Evolutionary conservation across 768 basidiomycete species (phyloP).

Genomic region (Calocera viscosa): DNA sequence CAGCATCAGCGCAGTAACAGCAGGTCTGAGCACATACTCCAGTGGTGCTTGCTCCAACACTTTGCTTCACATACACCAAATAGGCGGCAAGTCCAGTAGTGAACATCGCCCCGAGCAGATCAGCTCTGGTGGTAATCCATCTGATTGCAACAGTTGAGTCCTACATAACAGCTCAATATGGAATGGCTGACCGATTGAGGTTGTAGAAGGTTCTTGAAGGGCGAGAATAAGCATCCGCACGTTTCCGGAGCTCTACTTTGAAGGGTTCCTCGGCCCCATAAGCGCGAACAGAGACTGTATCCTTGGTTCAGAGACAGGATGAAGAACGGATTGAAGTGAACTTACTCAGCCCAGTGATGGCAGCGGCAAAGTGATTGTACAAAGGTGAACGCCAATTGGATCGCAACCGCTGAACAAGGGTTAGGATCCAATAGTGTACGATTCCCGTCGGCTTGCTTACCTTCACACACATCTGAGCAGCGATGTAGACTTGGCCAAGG

Average conservation of each 20-base stretch:
- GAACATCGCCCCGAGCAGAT: slow-evolving; percentile 28
- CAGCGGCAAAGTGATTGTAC: slow-evolving; percentile 42
- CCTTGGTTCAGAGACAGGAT: background rate
- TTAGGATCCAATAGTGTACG: background rate
- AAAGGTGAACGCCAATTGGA: slow-evolving; percentile 40
- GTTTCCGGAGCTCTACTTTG: slow-evolving; percentile 30
- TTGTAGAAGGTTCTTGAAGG: slow-evolving; percentile 21
- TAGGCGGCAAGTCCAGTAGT: slow-evolving; percentile 25
- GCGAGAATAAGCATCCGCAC: slow-evolving; percentile 23
- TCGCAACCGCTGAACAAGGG: slow-evolving; percentile 33
- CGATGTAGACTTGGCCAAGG: slow-evolving; percentile 42
- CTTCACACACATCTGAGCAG: slow-evolving; percentile 44
- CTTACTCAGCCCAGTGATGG: slow-evolving; percentile 41
- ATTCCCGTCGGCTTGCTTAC: background rate
- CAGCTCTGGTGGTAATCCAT: slow-evolving; percentile 25
- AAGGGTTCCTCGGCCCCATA: slow-evolving; percentile 46
- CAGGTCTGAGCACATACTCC: slow-evolving; percentile 18
- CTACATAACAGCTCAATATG: background rate
- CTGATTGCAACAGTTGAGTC: background rate
- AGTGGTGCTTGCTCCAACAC: slow-evolving; percentile 33
- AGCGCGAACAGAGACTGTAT: slow-evolving; percentile 42
- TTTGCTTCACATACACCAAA: slow-evolving; percentile 23
- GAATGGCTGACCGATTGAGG: slow-evolving; percentile 19
- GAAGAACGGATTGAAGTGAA: slow-evolving; percentile 10
- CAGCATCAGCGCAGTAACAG: background rate